These are phyloP conservation scores for Ceratocystis variospora DNA, from an alignment of 2,329 filamentous ascomycete genomes.

Conservation along the genomic window DNA sequence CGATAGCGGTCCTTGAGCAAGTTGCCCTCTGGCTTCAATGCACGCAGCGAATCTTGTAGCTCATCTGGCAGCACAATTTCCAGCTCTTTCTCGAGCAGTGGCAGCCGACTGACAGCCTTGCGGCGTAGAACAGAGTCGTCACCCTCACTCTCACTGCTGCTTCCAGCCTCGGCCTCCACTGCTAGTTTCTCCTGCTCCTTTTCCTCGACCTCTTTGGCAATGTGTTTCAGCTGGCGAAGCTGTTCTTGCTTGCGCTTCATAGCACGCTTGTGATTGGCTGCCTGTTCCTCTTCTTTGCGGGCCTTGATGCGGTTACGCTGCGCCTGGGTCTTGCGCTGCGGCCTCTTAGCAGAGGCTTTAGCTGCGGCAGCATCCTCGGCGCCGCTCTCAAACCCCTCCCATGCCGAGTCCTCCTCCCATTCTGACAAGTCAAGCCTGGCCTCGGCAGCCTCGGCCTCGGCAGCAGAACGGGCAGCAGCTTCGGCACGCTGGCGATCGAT, in stretches of 20 bases:
- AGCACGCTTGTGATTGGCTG: slow-evolving; percentile 59
- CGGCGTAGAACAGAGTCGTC: slow-evolving; percentile 54
- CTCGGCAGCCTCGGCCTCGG: slow-evolving; percentile 60
- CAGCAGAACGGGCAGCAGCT: slow-evolving; percentile 54
- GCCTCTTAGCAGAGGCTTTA: slow-evolving; percentile 60
- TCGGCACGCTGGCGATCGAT: slow-evolving; percentile 55
- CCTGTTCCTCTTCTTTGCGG: slow-evolving; percentile 73
- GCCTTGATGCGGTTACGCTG: slow-evolving; percentile 81
- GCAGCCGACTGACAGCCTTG: slow-evolving; percentile 58
- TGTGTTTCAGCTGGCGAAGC: slow-evolving; percentile 54
- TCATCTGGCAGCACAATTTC: slow-evolving; percentile 74
- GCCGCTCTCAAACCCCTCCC: slow-evolving; percentile 80
- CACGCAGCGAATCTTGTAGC: slow-evolving; percentile 63
- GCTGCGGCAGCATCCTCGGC: slow-evolving; percentile 46
- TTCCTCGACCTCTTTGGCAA: slow-evolving; percentile 48
- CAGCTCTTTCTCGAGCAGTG: slow-evolving; percentile 56
- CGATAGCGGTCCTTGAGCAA: slow-evolving; percentile 83
- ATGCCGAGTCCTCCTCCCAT: slow-evolving; percentile 80
- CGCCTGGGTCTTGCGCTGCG: slow-evolving; percentile 69
- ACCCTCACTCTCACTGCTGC: slow-evolving; percentile 40
- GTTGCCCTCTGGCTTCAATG: slow-evolving; percentile 91
- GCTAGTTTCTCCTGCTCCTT: slow-evolving; percentile 40
- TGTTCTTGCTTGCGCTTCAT: slow-evolving; percentile 63
- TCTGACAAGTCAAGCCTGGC: slow-evolving; percentile 49
- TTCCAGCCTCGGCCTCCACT: slow-evolving; percentile 24